Percentiles rank a stretch among this genome's conserved stretches.
phyloP scores from a whole-genome alignment of 257 asterid species.

The Ligustrum vulgare region DNA sequence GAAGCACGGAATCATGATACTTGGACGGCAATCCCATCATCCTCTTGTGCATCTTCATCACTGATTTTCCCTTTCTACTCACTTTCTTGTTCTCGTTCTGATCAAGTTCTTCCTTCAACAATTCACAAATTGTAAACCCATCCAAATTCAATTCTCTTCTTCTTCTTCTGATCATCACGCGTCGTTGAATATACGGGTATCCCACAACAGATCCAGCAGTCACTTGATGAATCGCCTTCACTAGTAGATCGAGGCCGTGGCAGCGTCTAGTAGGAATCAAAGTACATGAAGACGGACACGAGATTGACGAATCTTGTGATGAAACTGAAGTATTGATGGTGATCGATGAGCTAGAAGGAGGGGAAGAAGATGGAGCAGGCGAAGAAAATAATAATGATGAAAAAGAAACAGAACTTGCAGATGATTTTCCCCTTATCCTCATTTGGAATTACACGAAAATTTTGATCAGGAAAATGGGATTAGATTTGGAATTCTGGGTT shows the following conservation, averaged over 20 bases:
- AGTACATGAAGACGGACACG: constrained; percentile 25
- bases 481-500: neutral
- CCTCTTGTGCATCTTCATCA: constrained; percentile 30
- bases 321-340: constrained; percentile 51
- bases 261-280: constrained; percentile 42
- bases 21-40: constrained; percentile 33
- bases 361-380: constrained; percentile 30
- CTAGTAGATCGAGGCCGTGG: constrained; percentile 87
- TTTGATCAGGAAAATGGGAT: neutral
- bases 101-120: constrained; percentile 20
- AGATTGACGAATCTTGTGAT: constrained; percentile 54
- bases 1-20: constrained; percentile 42
- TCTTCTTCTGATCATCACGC: constrained; percentile 54
- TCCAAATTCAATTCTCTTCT: constrained; percentile 43
- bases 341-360: constrained; percentile 50
- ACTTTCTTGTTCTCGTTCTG: constrained; percentile 20
- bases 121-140: constrained; percentile 25
- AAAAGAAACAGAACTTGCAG: constrained; percentile 22
- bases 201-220: constrained; percentile 73
- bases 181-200: constrained; percentile 78
- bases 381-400: constrained; percentile 20
- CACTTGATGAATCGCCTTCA: constrained; percentile 79
- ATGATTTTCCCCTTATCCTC: constrained; percentile 26
- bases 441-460: neutral
- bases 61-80: constrained; percentile 6